Percentiles rank a stretch among this genome's conserved stretches.
These are phyloP conservation scores for Sonneratia caseolaris DNA, from an alignment of 345 rosid genomes.

Conservation along the genomic window DNA sequence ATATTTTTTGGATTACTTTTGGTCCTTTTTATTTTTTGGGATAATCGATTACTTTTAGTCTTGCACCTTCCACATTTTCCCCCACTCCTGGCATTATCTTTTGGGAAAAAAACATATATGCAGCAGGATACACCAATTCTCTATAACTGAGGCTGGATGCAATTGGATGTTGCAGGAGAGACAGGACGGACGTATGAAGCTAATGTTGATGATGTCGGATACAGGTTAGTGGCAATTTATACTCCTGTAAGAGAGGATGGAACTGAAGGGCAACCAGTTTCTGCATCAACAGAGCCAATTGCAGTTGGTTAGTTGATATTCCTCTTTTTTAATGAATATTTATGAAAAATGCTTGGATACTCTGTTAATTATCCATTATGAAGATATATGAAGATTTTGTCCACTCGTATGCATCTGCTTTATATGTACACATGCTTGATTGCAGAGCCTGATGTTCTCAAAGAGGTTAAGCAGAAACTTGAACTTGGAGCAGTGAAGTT, in stretches of 20 bases:
- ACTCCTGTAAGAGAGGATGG: constrained; percentile 91
- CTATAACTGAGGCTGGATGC: constrained; percentile 5
- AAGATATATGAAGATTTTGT: not conserved
- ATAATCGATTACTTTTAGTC: too few relatives aligned
- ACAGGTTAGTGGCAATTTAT: constrained; percentile 79
- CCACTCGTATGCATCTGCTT: not conserved
- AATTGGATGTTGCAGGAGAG: constrained; percentile 56
- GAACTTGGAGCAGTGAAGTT: constrained; percentile 86
- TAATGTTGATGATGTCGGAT: constrained; percentile 98
- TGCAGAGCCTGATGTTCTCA: constrained; percentile 89
- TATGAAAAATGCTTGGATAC: not conserved
- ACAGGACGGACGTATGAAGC: constrained; percentile 90
- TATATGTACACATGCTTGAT: not conserved
- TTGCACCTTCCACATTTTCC: too few relatives aligned
- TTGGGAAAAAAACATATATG: too few relatives aligned
- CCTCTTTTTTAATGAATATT: not conserved
- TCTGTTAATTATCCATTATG: not conserved
- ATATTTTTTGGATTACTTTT: not conserved
- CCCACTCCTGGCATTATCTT: too few relatives aligned
- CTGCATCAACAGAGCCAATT: constrained; percentile 89
- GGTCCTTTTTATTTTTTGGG: too few relatives aligned
- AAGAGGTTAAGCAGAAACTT: constrained; percentile 86
- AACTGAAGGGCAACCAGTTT: constrained; percentile 87
- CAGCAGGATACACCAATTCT: not conserved
- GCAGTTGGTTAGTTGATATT: constrained; percentile 57